Evolutionary conservation across 352 stramenopile genomes (phyloP), one percentile per base, ranked within the genome.

Genomic region (Phytophthora hibernalis): DNA sequence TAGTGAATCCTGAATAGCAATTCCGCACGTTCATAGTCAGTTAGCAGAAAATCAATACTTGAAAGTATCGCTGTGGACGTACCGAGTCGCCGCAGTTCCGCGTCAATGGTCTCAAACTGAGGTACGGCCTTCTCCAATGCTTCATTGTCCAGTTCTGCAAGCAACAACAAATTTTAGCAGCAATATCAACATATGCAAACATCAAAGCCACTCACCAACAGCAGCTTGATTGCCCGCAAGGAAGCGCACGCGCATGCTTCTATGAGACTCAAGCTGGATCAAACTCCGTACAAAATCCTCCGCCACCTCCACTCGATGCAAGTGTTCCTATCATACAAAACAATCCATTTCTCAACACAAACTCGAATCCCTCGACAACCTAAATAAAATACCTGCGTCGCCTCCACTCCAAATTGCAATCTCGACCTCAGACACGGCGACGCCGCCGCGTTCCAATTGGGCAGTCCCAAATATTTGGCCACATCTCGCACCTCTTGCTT

Each of bases 391-490:
- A 97, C 87, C 60, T 92, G 65, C 0, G 91, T 97, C 6, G 96
- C 96, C 49, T 93, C 68, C 1, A 99, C 93, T 42, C 97, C 97
- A 67, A 99, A 97, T 7, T 96, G 94, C 37, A 99, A 75, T 33
- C 97, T 84, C 22, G 95, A 99, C 22, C 97, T 82, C 51, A 99
- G 68, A 81, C 97, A 99, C 8, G 97, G 97, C 5, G 95, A 98
- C 16, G 97, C 97, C 0, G 97, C 97, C 21, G 89, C 80, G 68
- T 99, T 97, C 92, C 95, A 98, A 77, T 99, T 99, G 2, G 90
- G 89, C 6, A 99, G 70, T 28, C 91, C 92, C 13, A 99, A 65
- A 47, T 96, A 91, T 50, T 95, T 95, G 11, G 95, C 92, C 28
- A 94, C 74, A 68, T 92, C 78, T 30, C 85, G 76, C 45, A 98